Evolutionary conservation across 179 eudicot species (phyloP), one percentile per base, ranked within the genome.

Genomic region (Corrigiola litoralis): DNA sequence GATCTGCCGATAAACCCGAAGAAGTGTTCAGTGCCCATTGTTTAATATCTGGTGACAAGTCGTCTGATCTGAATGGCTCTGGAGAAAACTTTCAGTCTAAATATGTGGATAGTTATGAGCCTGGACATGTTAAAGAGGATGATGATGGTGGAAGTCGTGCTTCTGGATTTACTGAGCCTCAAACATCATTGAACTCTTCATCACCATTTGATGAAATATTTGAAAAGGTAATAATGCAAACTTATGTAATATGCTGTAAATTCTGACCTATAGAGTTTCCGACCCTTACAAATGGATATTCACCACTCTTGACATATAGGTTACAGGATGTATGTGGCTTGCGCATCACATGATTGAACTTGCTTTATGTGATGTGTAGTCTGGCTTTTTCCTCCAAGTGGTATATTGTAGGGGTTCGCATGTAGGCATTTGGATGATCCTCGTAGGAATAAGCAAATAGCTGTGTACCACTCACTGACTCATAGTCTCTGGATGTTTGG

Each of bases 141-240:
- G 71, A 63, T 49, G 63, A 41, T 31, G 65, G 44, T 44, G 44
- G 29, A 45, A 46, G 70, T 31, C 33, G 51, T 56, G 65, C 42
- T 44, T 50, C 58, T 25, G 60, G 54, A n/a, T 49, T 31, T 50
- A 16, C 66, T 23, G n/a, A 14, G 25, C 50, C 65, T 48, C 59
- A 49, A 50, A 34, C 54, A 50, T 38, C 58, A 28, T 17, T 57
- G 48, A 57, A 60, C 51, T 27, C 71, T 31, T 70, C 68, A 5
- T 70, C 75, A 28, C 59, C 71, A 53, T 65, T 53, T 65, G 79
- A 65, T 31, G 79, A 60, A 23, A 59, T 65, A 41, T 45, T 65
- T 50, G 79, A 24, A 36, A 75, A 70, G 79, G 79, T 75, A 75
- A 61, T 12, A 50, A 13, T 20, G 4, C 1, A 50, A 41, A 29